Base-by-base conservation (phyloP, 441 rosid genomes). In the Sinapis alba region DNA sequence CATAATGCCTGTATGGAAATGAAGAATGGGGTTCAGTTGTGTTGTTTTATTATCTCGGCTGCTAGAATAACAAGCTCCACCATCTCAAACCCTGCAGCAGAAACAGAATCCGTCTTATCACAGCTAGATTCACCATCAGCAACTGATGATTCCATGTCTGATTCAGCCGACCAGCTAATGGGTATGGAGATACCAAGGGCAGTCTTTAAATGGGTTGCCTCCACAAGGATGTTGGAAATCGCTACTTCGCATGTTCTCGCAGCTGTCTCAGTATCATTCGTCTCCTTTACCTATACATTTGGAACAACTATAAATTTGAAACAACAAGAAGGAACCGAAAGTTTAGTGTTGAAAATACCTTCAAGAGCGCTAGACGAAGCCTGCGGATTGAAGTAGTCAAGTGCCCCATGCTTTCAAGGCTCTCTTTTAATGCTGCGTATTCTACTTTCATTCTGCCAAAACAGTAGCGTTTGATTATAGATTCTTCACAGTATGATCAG, bases 41-140 rank as follows among this genome's bases (percentile, higher is more conserved):
- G 57, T 53, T 65, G 71, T 85, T 69, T 85, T 77, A 94, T 69
- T 58, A 83, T 59, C 75, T 87, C 87, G 72, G 96, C 89, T 54
- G 98, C 88, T 68, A 94, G 87, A 62, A 92, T 85, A 30, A 96
- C 80, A n/a, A 96, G 96, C 79, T 96, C 97, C 81, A 96, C 98
- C 98, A 96, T 92, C 85, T 92, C 98, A 65, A 87, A 84, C 64
- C 98, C 99, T 12, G 97, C 97, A 65, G 91, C 98, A 66, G 90
- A 84, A 74, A 96, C 90, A 56, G 86, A 67, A 79, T 94, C 98
- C 9, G 88, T 82, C 71, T 79, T 94, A 69, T 86, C 90, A 28
- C 57, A 74, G 79, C 81, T 75, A 0, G 84, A 73, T 57, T 86
- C 86, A 11, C 68, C 76, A 12, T 77, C 91, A 65, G 72, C 62